These are phyloP conservation scores for Mycena belliarum DNA, from an alignment of 768 basidiomycete genomes.

Conservation along the genomic window DNA sequence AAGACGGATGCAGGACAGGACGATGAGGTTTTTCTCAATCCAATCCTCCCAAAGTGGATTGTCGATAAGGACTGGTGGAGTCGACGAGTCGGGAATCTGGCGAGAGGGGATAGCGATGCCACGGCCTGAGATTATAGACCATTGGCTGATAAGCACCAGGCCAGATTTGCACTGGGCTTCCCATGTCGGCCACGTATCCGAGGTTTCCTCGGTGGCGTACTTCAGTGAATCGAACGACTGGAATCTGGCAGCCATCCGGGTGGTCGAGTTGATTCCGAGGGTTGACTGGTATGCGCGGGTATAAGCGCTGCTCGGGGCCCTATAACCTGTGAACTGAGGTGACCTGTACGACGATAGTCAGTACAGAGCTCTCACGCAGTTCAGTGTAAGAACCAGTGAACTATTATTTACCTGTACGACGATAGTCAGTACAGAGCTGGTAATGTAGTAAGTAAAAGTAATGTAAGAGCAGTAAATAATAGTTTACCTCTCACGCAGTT, in stretches of 20 bases:
- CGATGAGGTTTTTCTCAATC: conserved; percentile 3
- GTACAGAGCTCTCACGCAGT: too few species aligned
- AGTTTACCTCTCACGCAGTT: too few species aligned
- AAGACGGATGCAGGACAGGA: background rate
- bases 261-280: too few species aligned
- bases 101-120: background rate
- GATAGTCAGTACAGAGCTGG: too few species aligned
- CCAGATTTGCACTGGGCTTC: background rate
- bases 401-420: too few species aligned
- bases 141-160: background rate
- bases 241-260: background rate
- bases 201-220: too few species aligned
- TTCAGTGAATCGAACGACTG: background rate
- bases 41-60: background rate
- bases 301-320: too few species aligned
- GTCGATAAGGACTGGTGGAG: background rate
- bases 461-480: too few species aligned
- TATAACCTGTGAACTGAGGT: too few species aligned
- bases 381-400: too few species aligned
- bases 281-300: conserved; percentile 3
- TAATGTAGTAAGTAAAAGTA: too few species aligned
- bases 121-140: background rate
- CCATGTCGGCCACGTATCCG: conserved; percentile 1
- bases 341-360: too few species aligned
- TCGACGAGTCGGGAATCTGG: background rate